Evolutionary conservation across 2,329 filamentous ascomycete species (phyloP).

Genomic region (Xylaria sp.): DNA sequence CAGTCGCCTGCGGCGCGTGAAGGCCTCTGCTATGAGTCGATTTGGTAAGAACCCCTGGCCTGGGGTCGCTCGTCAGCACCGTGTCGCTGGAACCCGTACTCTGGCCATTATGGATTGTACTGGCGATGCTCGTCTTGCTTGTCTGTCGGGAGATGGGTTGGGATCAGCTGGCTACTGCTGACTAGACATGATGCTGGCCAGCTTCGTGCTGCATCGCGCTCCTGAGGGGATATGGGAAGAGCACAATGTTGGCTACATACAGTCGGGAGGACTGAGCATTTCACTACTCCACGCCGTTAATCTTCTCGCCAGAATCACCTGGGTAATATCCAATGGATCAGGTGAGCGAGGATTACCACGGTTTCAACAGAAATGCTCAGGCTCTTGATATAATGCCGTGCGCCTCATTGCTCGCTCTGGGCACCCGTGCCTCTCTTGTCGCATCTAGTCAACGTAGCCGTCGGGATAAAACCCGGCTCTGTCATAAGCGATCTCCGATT

Average conservation of each 20-base stretch:
- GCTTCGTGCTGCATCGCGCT: conserved; percentile 42
- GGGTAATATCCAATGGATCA: conserved; percentile 42
- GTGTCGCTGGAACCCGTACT: conserved; percentile 71
- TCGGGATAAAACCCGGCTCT: conserved; percentile 43
- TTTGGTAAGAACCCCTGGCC: conserved; percentile 77
- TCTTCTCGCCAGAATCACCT: conserved; percentile 59
- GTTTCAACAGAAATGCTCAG: conserved; percentile 60
- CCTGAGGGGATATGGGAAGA: conserved; percentile 55
- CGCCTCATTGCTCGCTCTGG: conserved; percentile 57
- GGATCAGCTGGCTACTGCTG: conserved; percentile 43
- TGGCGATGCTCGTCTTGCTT: conserved; percentile 43
- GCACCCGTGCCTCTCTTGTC: conserved; percentile 52
- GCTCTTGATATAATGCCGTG: conserved; percentile 48
- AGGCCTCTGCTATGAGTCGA: conserved; percentile 77
- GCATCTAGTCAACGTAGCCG: conserved; percentile 41
- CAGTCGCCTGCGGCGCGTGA: conserved; percentile 69
- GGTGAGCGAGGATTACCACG: conserved; percentile 55
- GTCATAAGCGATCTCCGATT: conserved; percentile 33
- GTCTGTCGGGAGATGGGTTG: conserved; percentile 47
- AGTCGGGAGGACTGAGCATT: conserved; percentile 56
- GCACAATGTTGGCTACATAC: conserved; percentile 61
- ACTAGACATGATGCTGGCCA: conserved; percentile 41
- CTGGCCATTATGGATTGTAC: conserved; percentile 57
- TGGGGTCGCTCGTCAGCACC: conserved; percentile 80
- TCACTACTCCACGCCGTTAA: conserved; percentile 46